A percentile compares a stretch with the other conserved stretches of the same genome.
Evolutionary conservation across 2,329 filamentous ascomycete genomes (phyloP).

Genomic region (Trichophyton verrucosum): DNA sequence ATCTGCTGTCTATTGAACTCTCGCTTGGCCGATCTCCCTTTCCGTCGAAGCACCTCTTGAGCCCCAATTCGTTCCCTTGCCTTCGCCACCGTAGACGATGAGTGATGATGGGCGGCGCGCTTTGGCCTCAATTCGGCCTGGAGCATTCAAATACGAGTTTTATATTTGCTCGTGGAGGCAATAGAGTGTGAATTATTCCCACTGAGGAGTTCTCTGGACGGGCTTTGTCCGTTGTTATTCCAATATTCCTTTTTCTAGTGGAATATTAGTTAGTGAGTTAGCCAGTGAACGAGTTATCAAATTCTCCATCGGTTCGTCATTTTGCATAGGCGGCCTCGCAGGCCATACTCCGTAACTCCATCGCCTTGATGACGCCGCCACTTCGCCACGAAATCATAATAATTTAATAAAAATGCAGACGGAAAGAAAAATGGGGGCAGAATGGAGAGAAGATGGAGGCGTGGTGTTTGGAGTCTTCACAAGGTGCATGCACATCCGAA

Average conservation of each 20-base stretch:
- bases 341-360: background rate
- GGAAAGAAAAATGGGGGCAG: background rate
- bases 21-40: background rate
- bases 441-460: background rate
- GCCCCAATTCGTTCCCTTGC: background rate
- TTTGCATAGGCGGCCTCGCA: background rate
- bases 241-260: background rate
- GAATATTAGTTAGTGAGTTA: background rate
- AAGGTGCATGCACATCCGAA: background rate
- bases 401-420: background rate
- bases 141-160: background rate
- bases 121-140: slow-evolving; percentile 1
- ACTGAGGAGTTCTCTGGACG: background rate
- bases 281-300: background rate
- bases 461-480: background rate
- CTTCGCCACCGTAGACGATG: background rate
- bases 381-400: background rate
- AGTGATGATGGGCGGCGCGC: background rate
- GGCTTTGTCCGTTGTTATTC: no score
- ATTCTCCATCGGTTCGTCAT: background rate
- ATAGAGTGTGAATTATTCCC: background rate
- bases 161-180: background rate
- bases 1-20: background rate
- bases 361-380: background rate
- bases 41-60: background rate